Evolutionary conservation across 202 grass and related monocot genomes (phyloP).

Genomic region (Carex sylvatica): DNA sequence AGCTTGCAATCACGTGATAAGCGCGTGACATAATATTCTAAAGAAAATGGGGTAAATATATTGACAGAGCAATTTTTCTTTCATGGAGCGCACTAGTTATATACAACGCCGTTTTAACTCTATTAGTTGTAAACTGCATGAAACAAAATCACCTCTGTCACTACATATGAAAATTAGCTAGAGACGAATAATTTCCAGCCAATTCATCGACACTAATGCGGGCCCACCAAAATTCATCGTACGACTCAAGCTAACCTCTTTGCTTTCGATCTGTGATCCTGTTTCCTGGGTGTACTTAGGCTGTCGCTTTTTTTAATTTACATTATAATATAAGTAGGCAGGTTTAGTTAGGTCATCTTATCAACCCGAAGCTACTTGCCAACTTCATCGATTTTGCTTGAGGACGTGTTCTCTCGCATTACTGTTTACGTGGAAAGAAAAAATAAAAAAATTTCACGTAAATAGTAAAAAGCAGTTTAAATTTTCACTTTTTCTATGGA

Average conservation of each 20-base stretch:
- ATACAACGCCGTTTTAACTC: no score
- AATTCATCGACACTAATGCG: background rate
- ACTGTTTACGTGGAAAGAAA: no score
- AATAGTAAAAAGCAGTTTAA: no score
- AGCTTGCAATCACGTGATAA: background rate
- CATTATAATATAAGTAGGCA: background rate
- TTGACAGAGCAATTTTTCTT: no score
- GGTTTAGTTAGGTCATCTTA: background rate
- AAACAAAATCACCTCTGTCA: no score
- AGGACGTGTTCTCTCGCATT: no score
- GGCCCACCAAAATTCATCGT: background rate
- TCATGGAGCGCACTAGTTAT: no score
- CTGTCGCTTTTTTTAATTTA: background rate
- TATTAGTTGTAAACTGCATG: no score
- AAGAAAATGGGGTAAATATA: no score
- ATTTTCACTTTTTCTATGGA: no score
- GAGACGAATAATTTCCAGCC: background rate
- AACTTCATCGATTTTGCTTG: background rate
- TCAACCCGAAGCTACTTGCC: background rate
- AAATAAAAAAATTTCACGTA: no score
- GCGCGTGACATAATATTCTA: background rate
- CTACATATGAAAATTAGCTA: no score
- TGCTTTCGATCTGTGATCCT: background rate
- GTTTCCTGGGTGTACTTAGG: background rate
- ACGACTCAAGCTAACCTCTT: background rate